Evolutionary conservation across 2,329 filamentous ascomycete genomes (phyloP).

Genomic region (Cladosporium sp.): DNA sequence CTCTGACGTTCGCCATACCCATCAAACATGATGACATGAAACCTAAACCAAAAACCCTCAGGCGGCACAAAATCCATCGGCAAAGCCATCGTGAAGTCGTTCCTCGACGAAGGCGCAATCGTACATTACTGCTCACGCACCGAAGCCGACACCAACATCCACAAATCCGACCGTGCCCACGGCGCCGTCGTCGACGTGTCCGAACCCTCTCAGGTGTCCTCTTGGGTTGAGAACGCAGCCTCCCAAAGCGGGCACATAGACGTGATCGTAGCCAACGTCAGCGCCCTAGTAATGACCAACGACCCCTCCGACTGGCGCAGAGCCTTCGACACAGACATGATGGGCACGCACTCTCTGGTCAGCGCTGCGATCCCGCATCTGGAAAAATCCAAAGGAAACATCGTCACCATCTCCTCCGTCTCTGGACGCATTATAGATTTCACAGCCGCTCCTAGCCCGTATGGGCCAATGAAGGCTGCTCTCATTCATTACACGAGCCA

Average conservation of each 20-base stretch:
- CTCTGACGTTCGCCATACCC: no score
- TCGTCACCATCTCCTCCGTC: constrained; percentile 35
- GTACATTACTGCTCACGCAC: constrained; percentile 32
- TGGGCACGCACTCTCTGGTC: constrained; percentile 31
- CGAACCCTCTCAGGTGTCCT: constrained; percentile 15
- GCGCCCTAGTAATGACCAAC: constrained; percentile 29
- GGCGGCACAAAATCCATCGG: constrained; percentile 33
- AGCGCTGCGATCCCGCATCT: constrained; percentile 32
- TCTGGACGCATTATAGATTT: constrained; percentile 36
- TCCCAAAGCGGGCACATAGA: constrained; percentile 24
- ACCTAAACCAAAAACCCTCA: constrained; percentile 7
- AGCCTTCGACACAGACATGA: constrained; percentile 33
- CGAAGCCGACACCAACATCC: constrained; percentile 15
- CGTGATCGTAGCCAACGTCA: constrained; percentile 30
- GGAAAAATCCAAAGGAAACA: constrained; percentile 31
- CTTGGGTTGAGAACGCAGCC: constrained; percentile 23
- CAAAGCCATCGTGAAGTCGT: constrained; percentile 24
- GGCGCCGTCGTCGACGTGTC: constrained; percentile 27
- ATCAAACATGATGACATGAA: neutral
- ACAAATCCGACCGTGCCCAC: constrained; percentile 19
- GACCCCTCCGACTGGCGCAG: constrained; percentile 21
- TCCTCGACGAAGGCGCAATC: constrained; percentile 28
- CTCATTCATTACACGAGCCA: constrained; percentile 35
- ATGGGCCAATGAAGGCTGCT: constrained; percentile 36
- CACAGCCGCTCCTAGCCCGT: constrained; percentile 33